Evolutionary conservation across 495 filamentous ascomycete species (phyloP), one percentile per base, ranked within the genome.

Genomic region (Pyrenopolyporus hunteri): DNA sequence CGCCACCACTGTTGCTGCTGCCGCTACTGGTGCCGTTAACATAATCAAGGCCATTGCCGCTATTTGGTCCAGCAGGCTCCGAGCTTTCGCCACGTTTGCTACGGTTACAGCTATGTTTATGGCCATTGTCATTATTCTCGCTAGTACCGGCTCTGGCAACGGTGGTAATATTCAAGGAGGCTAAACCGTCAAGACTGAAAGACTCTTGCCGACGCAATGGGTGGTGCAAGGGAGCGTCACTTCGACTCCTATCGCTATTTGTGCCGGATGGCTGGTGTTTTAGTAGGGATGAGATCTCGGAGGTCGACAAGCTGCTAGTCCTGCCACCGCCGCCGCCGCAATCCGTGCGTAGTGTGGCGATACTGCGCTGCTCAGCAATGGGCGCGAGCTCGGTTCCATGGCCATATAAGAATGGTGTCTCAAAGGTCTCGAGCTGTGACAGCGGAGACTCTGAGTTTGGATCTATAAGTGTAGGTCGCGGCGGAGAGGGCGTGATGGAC

Each of bases 281-380:
- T 2, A 70, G 46, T 3, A 67, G 51, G 1, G 69, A 65, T 1
- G 66, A 72, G 14, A 70, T 66, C 14, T 72, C 62, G 0, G 69
- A 69, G 19, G 60, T 60, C 7, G 63, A 67, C 0, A 43, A 16
- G 29, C 57, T 72, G 11, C 51, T 47, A 13, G 44, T 36, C 10
- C 16, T 17, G 7, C 22, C 39, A 0, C 28, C 52, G 16, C 42
- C 42, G 13, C 42, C 13, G 13, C 11, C 23, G 19, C 45, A 14
- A 3, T 9, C 42, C 7, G 64, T 67, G 16, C 69, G 69, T 10
- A 72, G 46, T 6, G 69, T 72, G 8, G 67, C 43, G 42, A 63
- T 59, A 56, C 72, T 74, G 16, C 74, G 71, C 63, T 76, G 73
- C 57, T 78, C 75, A 16, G 68, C 59, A 54, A 78, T 78, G 6